Percentiles rank a stretch among this genome's conserved stretches.
These are phyloP conservation scores for Phytophthora vignae DNA, from an alignment of 352 stramenopile species.

Conservation along the genomic window DNA sequence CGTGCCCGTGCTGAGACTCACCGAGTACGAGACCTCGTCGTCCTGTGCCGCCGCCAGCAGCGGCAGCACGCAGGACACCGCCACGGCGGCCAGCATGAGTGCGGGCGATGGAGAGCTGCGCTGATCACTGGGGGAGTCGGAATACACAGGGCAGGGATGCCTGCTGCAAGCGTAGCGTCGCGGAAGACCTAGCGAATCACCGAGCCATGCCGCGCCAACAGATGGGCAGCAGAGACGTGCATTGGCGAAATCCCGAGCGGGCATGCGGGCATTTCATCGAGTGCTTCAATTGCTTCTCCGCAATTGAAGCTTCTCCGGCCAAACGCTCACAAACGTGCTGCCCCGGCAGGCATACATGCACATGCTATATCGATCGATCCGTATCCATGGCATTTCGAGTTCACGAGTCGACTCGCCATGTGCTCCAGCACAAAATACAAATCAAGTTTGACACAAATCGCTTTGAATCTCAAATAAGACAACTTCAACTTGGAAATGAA, in stretches of 20 bases:
- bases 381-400: too few species aligned
- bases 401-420: too few species aligned
- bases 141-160: slow-evolving; percentile 11
- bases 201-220: slow-evolving; percentile 11
- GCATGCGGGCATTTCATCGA: too few species aligned
- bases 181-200: slow-evolving; percentile 25
- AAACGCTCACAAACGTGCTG: too few species aligned
- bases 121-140: slow-evolving; percentile 4
- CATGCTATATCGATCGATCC: too few species aligned
- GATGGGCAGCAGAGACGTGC: slow-evolving; percentile 22
- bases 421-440: too few species aligned
- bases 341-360: too few species aligned
- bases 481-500: not conserved
- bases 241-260: slow-evolving; percentile 19
- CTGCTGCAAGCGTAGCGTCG: slow-evolving; percentile 13
- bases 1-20: slow-evolving; percentile 35
- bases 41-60: slow-evolving; percentile 19
- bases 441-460: too few species aligned
- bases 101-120: not conserved
- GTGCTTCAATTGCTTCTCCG: too few species aligned
- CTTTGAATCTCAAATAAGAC: too few species aligned
- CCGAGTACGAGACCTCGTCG: slow-evolving; percentile 30
- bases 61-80: slow-evolving; percentile 18
- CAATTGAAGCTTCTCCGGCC: too few species aligned
- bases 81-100: slow-evolving; percentile 20